Conservation (phyloP, 352 stramenopile genomes). For the Synura sp. region DNA sequence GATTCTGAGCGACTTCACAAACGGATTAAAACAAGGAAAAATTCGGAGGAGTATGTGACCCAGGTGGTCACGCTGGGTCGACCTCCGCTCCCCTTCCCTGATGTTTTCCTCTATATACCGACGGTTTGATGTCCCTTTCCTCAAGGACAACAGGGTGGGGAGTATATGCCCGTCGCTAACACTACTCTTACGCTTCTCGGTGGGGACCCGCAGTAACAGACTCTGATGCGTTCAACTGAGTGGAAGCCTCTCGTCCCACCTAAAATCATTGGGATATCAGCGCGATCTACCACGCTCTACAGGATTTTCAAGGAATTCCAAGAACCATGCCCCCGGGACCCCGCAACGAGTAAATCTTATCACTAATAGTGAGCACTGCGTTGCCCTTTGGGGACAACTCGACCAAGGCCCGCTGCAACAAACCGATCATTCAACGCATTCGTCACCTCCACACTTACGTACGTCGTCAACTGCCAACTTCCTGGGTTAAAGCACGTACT, state of each 20-base stretch:
- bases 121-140: neutral
- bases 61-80: neutral
- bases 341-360: neutral
- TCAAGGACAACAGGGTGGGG: neutral
- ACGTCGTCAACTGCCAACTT: no score
- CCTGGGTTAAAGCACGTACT: no score
- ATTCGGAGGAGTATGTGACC: neutral
- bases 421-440: neutral
- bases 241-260: no score
- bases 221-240: neutral
- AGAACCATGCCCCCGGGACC: neutral
- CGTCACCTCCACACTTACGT: neutral
- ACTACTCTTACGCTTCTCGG: neutral
- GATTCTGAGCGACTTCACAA: slow-evolving; percentile 1
- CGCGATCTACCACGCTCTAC: no score
- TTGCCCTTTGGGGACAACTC: neutral
- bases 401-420: no score
- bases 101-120: neutral
- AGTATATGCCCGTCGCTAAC: neutral
- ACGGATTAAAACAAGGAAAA: neutral
- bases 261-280: no score
- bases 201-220: neutral
- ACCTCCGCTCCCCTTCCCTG: neutral
- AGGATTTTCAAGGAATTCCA: no score
- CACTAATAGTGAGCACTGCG: neutral